Percentiles rank a stretch among this genome's conserved stretches.
Conservation (phyloP, 805 yeast genomes). For the Suhomyces xylopsoci region DNA sequence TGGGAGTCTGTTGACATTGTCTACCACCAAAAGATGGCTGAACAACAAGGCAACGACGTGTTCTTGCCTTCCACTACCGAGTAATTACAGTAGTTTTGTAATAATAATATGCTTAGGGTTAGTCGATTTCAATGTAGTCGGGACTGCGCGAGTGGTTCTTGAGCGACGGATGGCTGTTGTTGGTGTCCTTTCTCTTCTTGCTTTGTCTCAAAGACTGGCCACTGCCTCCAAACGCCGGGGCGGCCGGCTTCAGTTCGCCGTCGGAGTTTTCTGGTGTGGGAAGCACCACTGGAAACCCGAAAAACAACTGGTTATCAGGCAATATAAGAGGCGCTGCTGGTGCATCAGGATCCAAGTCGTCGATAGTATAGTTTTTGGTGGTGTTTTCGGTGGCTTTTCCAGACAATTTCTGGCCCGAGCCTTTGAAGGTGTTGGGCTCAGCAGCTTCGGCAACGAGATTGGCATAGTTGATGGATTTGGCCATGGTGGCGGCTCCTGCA, state of each 20-base stretch:
- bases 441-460: slow-evolving; percentile 48
- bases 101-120: slow-evolving; percentile 8
- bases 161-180: slow-evolving; percentile 45
- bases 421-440: slow-evolving; percentile 41
- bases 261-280: slow-evolving; percentile 30
- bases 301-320: slow-evolving; percentile 85
- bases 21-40: slow-evolving; percentile 65
- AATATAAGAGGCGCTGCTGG: slow-evolving; percentile 69
- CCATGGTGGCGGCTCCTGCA: slow-evolving; percentile 69
- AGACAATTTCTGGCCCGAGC: slow-evolving; percentile 69
- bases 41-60: slow-evolving; percentile 70
- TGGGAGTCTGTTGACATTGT: slow-evolving; percentile 82
- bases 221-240: slow-evolving; percentile 50
- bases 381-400: slow-evolving; percentile 45
- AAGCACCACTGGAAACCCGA: slow-evolving; percentile 80
- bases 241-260: slow-evolving; percentile 22
- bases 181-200: slow-evolving; percentile 64
- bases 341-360: slow-evolving; percentile 51
- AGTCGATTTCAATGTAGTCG: slow-evolving; percentile 78
- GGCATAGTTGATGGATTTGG: slow-evolving; percentile 64
- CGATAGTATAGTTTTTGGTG: slow-evolving; percentile 30
- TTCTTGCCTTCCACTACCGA: slow-evolving; percentile 35
- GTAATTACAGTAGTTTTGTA: background rate
- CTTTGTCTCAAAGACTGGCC: slow-evolving; percentile 77
- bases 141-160: slow-evolving; percentile 69